Percentiles rank a stretch among this genome's conserved stretches.
Conservation (phyloP, 2,329 filamentous ascomycete species). For the Chrysoporthe puriensis region DNA sequence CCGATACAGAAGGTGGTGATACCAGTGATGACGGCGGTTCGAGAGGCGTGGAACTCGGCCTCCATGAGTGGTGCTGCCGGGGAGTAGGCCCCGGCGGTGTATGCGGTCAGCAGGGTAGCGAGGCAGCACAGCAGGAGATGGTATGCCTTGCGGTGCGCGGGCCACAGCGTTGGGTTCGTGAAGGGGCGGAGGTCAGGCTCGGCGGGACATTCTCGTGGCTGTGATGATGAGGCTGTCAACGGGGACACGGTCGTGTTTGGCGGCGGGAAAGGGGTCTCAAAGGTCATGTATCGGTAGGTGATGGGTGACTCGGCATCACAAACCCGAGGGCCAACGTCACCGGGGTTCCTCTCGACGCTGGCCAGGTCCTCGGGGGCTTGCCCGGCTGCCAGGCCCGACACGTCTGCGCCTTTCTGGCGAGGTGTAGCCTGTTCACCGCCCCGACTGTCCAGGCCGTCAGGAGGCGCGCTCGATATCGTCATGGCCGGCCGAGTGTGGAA, state of each 20-base stretch:
- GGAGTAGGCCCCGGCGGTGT: constrained; percentile 79
- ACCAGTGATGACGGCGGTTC: constrained; percentile 69
- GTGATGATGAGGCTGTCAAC: constrained; percentile 30
- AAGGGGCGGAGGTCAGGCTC: constrained; percentile 70
- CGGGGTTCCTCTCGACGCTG: background rate
- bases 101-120: constrained; percentile 78
- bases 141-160: constrained; percentile 67
- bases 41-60: constrained; percentile 65
- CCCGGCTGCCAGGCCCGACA: background rate
- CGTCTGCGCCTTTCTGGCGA: background rate
- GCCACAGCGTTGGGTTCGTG: constrained; percentile 75
- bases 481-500: background rate
- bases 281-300: constrained; percentile 62
- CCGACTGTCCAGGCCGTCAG: background rate
- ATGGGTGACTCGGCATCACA: constrained; percentile 39
- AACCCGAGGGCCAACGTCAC: background rate
- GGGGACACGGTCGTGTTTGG: constrained; percentile 38
- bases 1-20: constrained; percentile 83
- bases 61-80: constrained; percentile 69
- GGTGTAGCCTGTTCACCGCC: background rate
- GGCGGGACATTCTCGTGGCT: constrained; percentile 49
- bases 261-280: constrained; percentile 60
- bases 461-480: background rate
- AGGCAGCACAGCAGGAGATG: constrained; percentile 75
- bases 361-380: background rate